phyloP scores from a whole-genome alignment of 2,329 filamentous ascomycete genomes.

The Ilyonectria robusta region DNA sequence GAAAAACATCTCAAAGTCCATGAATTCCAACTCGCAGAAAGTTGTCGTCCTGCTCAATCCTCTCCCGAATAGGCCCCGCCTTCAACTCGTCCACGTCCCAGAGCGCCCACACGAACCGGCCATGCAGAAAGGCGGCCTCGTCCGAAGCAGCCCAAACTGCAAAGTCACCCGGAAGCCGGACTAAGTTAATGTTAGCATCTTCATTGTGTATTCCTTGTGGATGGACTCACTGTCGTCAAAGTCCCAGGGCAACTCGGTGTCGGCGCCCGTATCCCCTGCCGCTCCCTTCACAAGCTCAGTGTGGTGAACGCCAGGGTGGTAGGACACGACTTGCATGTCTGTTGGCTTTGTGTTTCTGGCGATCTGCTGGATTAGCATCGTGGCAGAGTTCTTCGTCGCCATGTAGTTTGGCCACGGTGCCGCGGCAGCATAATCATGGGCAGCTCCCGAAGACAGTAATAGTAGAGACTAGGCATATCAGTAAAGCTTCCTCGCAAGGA shows the following conservation, averaged over 20 bases:
- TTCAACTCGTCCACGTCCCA: slow-evolving; percentile 65
- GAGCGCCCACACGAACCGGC: slow-evolving; percentile 61
- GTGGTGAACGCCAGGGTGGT: slow-evolving; percentile 52
- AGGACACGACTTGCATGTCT: slow-evolving; percentile 55
- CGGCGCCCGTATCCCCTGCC: neutral
- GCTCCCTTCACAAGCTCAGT: slow-evolving; percentile 9
- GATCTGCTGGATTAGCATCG: slow-evolving; percentile 35
- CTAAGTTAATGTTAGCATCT: neutral
- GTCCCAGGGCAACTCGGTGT: neutral
- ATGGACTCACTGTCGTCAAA: neutral
- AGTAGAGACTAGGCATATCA: neutral
- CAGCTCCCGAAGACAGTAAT: neutral
- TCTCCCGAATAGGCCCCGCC: slow-evolving; percentile 17
- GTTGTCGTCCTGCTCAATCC: slow-evolving; percentile 19
- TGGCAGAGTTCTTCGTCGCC: slow-evolving; percentile 53
- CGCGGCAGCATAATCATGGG: neutral
- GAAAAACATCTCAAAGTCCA: neutral
- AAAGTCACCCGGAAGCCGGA: slow-evolving; percentile 54
- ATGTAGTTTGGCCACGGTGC: slow-evolving; percentile 49
- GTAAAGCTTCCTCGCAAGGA: neutral
- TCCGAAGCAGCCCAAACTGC: slow-evolving; percentile 57
- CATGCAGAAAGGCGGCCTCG: slow-evolving; percentile 61
- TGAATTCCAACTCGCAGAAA: slow-evolving; percentile 3
- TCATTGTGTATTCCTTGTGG: neutral
- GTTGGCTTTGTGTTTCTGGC: slow-evolving; percentile 53